Evolutionary conservation across 257 asterid species (phyloP), one percentile per base, ranked within the genome.

Genomic region (Solanum bulbocastanum): DNA sequence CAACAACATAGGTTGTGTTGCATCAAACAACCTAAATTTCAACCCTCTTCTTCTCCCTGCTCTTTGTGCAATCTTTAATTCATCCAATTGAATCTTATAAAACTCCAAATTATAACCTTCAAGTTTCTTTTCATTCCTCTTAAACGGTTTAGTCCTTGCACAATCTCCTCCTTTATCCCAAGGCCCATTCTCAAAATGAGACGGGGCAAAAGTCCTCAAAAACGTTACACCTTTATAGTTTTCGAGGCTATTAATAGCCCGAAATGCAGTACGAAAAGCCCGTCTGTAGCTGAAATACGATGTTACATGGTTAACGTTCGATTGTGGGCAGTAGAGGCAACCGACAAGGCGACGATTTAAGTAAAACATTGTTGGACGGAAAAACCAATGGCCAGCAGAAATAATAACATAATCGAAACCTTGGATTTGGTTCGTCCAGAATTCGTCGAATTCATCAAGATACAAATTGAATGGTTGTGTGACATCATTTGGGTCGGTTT

Each of bases 361-460:
- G 92, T 95, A 92, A 93, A 92, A 95, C 87, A 93, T 91, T 10
- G 97, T 90, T 16, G 99, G 98, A 13, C 99, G 94, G 94, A 93
- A 93, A 87, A 97, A 97, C 98, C 99, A 95, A 73, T 95, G 99
- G 46, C 98, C 98, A 66, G 96, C 97, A 72, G 98, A 95, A 92
- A 97, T 95, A 86, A 97, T 83, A 4, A 96, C 88, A 87, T 92
- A 97, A 84, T 96, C 96, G 92, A 91, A 92, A 10, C 32, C 65
- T 3, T 88, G 88, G 88, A 97, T 88, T 10, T 71, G 71, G 44
- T 83, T 13, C 3, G 92, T 88, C 99, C 98, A 97, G 56, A 89
- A 88, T 5, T 37, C 86, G 86, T 97, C 98, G 88, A 91, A 90
- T 27, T 97, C 98, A 87, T 97, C 99, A 25, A 97, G 98, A 83